These are phyloP conservation scores for Pichia eremophila DNA, from an alignment of 805 yeast species.

Conservation along the genomic window DNA sequence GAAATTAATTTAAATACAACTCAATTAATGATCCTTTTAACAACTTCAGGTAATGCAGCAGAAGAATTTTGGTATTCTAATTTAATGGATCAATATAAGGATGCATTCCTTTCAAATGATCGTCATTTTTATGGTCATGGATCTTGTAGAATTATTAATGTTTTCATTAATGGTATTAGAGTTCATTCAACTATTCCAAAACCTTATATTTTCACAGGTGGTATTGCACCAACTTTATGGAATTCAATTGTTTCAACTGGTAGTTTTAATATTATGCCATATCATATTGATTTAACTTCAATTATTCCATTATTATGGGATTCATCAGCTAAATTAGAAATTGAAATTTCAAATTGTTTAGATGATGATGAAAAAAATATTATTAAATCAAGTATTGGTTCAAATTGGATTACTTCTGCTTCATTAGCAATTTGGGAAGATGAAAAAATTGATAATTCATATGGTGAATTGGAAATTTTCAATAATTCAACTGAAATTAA, in stretches of 20 bases:
- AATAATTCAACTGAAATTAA: conserved; percentile 25
- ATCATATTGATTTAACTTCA: conserved; percentile 62
- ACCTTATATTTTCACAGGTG: conserved; percentile 75
- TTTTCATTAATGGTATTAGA: conserved; percentile 48
- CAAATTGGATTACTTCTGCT: conserved; percentile 56
- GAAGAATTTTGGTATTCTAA: conserved; percentile 84
- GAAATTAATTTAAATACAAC: conserved; percentile 46
- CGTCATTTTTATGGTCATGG: conserved; percentile 50
- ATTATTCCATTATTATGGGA: conserved; percentile 63
- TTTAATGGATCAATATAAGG: conserved; percentile 36
- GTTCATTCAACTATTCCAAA: conserved; percentile 58
- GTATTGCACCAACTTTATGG: conserved; percentile 75
- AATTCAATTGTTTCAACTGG: conserved; percentile 64
- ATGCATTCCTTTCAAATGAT: conserved; percentile 31
- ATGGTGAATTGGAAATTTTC: conserved; percentile 29
- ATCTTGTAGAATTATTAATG: conserved; percentile 58
- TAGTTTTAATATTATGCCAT: conserved; percentile 66
- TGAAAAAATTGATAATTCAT: conserved; percentile 27
- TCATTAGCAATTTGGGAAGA: conserved; percentile 48
- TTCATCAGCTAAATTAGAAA: conserved; percentile 28
- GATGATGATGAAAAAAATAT: conserved; percentile 28
- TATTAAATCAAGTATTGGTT: conserved; percentile 30
- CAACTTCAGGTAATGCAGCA: conserved; percentile 64
- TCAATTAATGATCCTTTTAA: conserved; percentile 46
- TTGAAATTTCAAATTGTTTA: conserved; percentile 47